Base-by-base conservation (phyloP, 805 yeast species). In the Wickerhamiella shivajii region DNA sequence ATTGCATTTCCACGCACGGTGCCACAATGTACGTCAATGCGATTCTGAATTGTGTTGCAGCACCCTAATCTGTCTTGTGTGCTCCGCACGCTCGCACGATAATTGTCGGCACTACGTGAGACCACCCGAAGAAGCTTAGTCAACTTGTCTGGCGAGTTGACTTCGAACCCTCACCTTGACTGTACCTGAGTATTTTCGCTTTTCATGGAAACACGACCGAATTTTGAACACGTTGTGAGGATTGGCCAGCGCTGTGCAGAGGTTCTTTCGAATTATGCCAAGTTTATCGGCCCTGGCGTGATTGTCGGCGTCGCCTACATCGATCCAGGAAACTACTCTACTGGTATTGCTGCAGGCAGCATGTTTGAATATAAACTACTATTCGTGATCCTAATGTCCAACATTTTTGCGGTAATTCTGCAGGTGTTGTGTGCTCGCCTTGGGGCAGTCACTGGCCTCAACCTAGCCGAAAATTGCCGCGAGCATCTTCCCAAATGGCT, bases 311-410 rank as follows among this genome's bases (percentile, higher is more conserved):
- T 85, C 34, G 90, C 93, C 2, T 85, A 84, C 49, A 78, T 84
- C 65, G 96, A 84, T 51, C 94, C 95, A 2, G 96, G 96, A 27
- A 84, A 84, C 55, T 84, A 81, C 56, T 71, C 92, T 27, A 79
- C 94, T 0, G 83, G 90, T 11, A 93, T 84, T 1, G 68, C 80
- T 11, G 81, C 93, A 1, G 96, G 95, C 33, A 85, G 93, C 2
- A 65, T 71, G 36, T 78, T 74, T 47, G 69, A 73, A 49, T 84
- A 74, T 54, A 68, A 76, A 38, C 66, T 83, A 33, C 61, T 84
- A 32, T 78, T 80, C 53, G 66, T 77, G 19, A 67, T 83, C 3
- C 61, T 83, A 33, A 47, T 83, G 38, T 76, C 93, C n/a, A 84
- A 83, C 48, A 51, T 78, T 32, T 74, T 81, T 59, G 95, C 95